Percentiles rank a stretch among this genome's conserved stretches.
Evolutionary conservation across 2,329 filamentous ascomycete genomes (phyloP).

Genomic region (Pseudogymnoascus verrucosus): DNA sequence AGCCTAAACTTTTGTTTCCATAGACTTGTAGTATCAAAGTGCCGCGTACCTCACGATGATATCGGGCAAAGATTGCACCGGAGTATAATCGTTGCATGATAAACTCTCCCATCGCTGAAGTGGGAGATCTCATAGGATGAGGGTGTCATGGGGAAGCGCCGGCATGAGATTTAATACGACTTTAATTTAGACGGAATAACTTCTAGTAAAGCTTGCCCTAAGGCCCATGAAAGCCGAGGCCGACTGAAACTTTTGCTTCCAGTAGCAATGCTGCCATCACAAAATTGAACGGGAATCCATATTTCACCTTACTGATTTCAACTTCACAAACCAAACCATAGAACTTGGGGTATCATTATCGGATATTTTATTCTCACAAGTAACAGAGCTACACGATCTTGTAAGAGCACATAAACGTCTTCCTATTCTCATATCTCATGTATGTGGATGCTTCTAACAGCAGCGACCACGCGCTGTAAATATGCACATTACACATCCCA

Average conservation of each 20-base stretch:
- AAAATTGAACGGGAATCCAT: background rate
- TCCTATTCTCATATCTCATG: constrained; percentile 4
- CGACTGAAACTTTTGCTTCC: background rate
- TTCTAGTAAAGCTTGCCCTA: background rate
- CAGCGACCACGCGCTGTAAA: constrained; percentile 1
- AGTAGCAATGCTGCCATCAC: too few relatives aligned
- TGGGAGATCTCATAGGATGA: background rate
- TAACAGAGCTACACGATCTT: background rate
- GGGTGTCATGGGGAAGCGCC: background rate
- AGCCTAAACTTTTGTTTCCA: background rate
- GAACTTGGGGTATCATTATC: too few relatives aligned
- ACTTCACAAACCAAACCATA: background rate
- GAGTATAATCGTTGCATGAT: background rate
- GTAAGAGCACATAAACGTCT: background rate
- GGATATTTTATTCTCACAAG: background rate
- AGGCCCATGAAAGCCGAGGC: background rate
- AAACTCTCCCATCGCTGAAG: background rate
- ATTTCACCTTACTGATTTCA: background rate
- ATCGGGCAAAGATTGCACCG: background rate
- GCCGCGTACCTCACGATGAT: background rate
- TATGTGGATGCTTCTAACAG: background rate
- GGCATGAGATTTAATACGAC: background rate
- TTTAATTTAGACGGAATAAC: background rate
- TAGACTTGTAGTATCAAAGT: background rate
- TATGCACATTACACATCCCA: constrained; percentile 7